A percentile compares a stretch with the other conserved stretches of the same genome.
phyloP scores from a whole-genome alignment of 805 yeast genomes.

The Spathaspora sp. region DNA sequence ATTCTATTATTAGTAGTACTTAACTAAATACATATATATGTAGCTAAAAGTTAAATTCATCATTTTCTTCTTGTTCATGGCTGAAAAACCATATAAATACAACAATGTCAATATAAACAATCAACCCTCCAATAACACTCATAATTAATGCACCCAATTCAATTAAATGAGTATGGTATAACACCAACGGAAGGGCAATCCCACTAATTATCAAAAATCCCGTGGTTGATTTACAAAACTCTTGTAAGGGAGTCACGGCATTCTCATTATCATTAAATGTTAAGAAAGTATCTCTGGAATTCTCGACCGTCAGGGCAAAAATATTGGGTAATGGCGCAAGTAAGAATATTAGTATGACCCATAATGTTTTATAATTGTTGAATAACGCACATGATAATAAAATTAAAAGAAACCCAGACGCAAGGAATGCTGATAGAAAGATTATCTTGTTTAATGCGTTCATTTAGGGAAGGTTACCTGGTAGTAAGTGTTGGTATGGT shows the following conservation, averaged over 20 bases:
- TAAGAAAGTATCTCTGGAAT: constrained; percentile 38
- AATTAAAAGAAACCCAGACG: constrained; percentile 42
- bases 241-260: constrained; percentile 35
- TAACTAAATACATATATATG: constrained; percentile 17
- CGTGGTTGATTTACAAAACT: constrained; percentile 34
- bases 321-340: constrained; percentile 45
- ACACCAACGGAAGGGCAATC: constrained; percentile 39
- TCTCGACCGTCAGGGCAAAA: constrained; percentile 33
- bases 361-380: constrained; percentile 37
- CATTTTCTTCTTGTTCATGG: constrained; percentile 42
- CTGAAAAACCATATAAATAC: constrained; percentile 45
- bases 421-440: constrained; percentile 43
- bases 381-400: constrained; percentile 43
- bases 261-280: constrained; percentile 41
- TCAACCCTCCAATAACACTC: constrained; percentile 43
- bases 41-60: constrained; percentile 39
- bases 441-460: constrained; percentile 45
- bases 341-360: constrained; percentile 42
- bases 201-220: constrained; percentile 42
- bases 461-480: constrained; percentile 16
- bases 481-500: background rate
- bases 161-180: constrained; percentile 35
- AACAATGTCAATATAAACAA: constrained; percentile 42
- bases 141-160: constrained; percentile 37
- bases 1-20: constrained; percentile 38